Conservation (phyloP, 495 filamentous ascomycete species). For the Aspergillus nidulans region DNA sequence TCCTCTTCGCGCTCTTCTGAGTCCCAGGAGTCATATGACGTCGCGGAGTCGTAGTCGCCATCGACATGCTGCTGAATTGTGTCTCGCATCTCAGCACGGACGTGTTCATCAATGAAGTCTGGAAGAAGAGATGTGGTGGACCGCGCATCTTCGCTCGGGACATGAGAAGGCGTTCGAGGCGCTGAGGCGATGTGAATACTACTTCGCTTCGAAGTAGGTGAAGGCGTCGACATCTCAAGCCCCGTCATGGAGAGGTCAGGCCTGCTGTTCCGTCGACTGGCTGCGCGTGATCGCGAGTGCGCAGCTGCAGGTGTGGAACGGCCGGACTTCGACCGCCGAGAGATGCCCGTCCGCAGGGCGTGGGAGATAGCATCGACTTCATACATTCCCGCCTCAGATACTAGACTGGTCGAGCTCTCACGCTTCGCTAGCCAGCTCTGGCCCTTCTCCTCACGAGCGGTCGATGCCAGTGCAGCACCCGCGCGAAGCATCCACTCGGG, state of each 20-base stretch:
- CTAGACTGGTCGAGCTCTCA: conserved; percentile 65
- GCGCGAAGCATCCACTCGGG: conserved; percentile 73
- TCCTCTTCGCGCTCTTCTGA: conserved; percentile 24
- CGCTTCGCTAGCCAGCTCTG: conserved; percentile 73
- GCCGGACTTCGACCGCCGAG: conserved; percentile 31
- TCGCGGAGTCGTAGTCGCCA: background rate
- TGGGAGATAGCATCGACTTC: conserved; percentile 9
- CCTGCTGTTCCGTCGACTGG: conserved; percentile 32
- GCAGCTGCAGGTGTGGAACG: conserved; percentile 33
- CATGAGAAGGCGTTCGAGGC: background rate
- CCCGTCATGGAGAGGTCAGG: conserved; percentile 37
- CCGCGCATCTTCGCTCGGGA: conserved; percentile 13
- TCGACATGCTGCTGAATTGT: conserved; percentile 22
- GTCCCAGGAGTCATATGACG: conserved; percentile 24
- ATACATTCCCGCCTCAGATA: conserved; percentile 45
- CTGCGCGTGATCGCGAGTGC: conserved; percentile 31
- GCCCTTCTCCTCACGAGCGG: conserved; percentile 71
- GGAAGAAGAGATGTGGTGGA: conserved; percentile 20
- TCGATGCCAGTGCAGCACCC: conserved; percentile 64
- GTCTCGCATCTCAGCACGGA: conserved; percentile 40
- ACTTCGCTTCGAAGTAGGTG: background rate
- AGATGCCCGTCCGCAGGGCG: background rate
- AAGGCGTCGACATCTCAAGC: conserved; percentile 10
- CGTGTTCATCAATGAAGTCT: conserved; percentile 42
- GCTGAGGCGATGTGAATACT: background rate